Percentiles rank a stretch among this genome's conserved stretches.
These are phyloP conservation scores for Cercospora sojina DNA, from an alignment of 2,329 filamentous ascomycete species.

Conservation along the genomic window DNA sequence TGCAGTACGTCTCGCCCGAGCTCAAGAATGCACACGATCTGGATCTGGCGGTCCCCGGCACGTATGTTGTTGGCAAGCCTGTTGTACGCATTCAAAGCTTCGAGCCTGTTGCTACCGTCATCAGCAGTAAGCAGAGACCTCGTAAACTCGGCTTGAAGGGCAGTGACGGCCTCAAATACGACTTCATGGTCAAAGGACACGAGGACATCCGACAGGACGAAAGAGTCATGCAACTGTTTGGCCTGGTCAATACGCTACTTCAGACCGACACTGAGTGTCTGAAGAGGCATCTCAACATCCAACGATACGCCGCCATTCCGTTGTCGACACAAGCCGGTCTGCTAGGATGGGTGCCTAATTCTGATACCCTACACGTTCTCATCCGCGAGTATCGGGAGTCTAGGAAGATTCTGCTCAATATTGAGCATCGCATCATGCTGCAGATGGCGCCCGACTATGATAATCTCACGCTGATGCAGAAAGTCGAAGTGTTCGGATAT, in stretches of 20 bases:
- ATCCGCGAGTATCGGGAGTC: constrained; percentile 97
- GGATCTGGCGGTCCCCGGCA: constrained; percentile 92
- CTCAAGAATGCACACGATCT: constrained; percentile 81
- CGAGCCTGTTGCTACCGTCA: constrained; percentile 84
- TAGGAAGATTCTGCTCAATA: constrained; percentile 95
- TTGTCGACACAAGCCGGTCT: constrained; percentile 95
- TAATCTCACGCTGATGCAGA: constrained; percentile 98
- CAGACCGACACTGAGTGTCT: constrained; percentile 93
- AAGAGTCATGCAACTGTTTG: constrained; percentile 98
- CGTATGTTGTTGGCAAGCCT: constrained; percentile 76
- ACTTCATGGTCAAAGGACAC: constrained; percentile 94
- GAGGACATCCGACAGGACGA: constrained; percentile 99
- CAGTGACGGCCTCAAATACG: constrained; percentile 83
- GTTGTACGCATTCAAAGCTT: constrained; percentile 86
- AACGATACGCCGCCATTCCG: constrained; percentile 94
- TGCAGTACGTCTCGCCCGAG: constrained; percentile 96
- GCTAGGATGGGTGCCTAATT: constrained; percentile 95
- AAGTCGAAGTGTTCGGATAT: constrained; percentile 99
- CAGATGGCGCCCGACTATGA: constrained; percentile 99
- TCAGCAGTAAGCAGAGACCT: constrained; percentile 94
- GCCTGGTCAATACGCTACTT: constrained; percentile 92
- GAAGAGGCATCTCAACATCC: constrained; percentile 95
- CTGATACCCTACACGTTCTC: constrained; percentile 91
- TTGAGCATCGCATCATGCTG: constrained; percentile 98
- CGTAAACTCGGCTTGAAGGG: constrained; percentile 84